A percentile compares a stretch with the other conserved stretches of the same genome.
These are phyloP conservation scores for Ophiocordyceps unilateralis DNA, from an alignment of 2,329 filamentous ascomycete genomes.

Conservation along the genomic window DNA sequence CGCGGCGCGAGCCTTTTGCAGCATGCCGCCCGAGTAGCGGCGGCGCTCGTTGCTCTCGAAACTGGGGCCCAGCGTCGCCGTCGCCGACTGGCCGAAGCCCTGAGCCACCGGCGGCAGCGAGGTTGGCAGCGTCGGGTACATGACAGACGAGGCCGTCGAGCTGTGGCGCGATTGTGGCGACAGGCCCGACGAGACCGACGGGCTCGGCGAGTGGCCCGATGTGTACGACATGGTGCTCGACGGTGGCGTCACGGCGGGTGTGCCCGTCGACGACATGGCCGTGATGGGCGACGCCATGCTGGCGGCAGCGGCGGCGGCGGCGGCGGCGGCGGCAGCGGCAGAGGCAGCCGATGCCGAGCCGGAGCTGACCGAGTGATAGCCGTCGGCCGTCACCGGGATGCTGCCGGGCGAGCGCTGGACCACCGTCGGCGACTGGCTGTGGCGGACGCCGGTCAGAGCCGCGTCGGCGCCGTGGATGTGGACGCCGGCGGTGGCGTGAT, in stretches of 20 bases:
- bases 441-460: constrained; percentile 34
- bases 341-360: no score
- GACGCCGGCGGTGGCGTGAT: constrained; percentile 63
- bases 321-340: no score
- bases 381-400: constrained; percentile 17
- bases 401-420: constrained; percentile 18
- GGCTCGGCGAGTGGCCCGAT: constrained; percentile 57
- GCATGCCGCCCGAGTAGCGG: constrained; percentile 49
- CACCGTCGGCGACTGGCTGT: constrained; percentile 34
- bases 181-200: constrained; percentile 47
- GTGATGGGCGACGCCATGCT: constrained; percentile 44
- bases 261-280: constrained; percentile 45
- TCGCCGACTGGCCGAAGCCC: constrained; percentile 52
- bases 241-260: constrained; percentile 60
- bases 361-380: constrained; percentile 19
- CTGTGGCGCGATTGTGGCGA: constrained; percentile 49
- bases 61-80: constrained; percentile 52
- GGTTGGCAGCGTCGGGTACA: constrained; percentile 53
- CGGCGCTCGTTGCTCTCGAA: constrained; percentile 47
- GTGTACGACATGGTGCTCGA: constrained; percentile 62
- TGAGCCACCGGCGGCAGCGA: constrained; percentile 44
- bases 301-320: constrained; percentile 19
- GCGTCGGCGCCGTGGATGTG: constrained; percentile 57
- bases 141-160: constrained; percentile 39
- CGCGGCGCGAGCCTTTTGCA: constrained; percentile 37